phyloP scores from a whole-genome alignment of 2,329 filamentous ascomycete species.

The Xylariaceae sp. region DNA sequence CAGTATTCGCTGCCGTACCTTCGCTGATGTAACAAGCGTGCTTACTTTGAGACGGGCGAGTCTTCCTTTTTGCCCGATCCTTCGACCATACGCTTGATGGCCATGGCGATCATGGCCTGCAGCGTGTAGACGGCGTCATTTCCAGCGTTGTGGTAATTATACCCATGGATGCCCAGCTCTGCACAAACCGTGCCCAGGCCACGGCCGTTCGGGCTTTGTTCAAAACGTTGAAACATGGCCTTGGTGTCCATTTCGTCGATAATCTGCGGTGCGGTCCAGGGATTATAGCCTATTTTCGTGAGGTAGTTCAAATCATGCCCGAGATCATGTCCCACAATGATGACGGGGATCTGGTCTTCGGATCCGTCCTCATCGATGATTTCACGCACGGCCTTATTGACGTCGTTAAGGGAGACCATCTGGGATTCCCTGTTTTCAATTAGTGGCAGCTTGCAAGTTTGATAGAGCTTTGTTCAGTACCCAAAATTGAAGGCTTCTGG shows the following conservation, averaged over 20 bases:
- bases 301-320: constrained; percentile 66
- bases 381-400: constrained; percentile 35
- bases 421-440: constrained; percentile 39
- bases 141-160: constrained; percentile 77
- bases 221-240: constrained; percentile 62
- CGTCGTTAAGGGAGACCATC: constrained; percentile 36
- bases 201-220: constrained; percentile 47
- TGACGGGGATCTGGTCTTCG: constrained; percentile 43
- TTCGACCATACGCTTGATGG: constrained; percentile 36
- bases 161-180: constrained; percentile 58
- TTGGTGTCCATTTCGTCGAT: constrained; percentile 69
- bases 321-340: constrained; percentile 77
- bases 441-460: neutral
- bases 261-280: constrained; percentile 50
- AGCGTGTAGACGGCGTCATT: constrained; percentile 83
- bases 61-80: constrained; percentile 8
- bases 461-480: constrained; percentile 38
- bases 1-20: constrained; percentile 9
- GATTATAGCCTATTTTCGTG: constrained; percentile 58
- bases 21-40: neutral
- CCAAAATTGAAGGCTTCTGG: constrained; percentile 74
- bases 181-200: constrained; percentile 59
- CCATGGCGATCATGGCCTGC: constrained; percentile 65
- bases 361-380: constrained; percentile 35
- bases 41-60: constrained; percentile 8